Percentiles rank a stretch among this genome's conserved stretches.
phyloP scores from a whole-genome alignment of 2,329 filamentous ascomycete species.

The Colletotrichum tofieldiae region DNA sequence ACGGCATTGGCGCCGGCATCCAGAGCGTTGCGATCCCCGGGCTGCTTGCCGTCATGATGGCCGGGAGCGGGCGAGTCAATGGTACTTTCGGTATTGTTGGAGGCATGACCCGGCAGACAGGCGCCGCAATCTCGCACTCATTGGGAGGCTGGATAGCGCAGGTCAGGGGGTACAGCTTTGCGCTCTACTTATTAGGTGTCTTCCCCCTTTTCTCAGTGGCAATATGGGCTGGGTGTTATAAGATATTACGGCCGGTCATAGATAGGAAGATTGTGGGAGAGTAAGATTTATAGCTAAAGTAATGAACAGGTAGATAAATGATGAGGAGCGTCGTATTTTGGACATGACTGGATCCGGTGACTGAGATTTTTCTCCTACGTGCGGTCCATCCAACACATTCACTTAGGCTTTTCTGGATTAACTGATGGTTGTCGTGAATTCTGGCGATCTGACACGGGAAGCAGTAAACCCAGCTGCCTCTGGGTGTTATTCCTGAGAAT shows the following conservation, averaged over 20 bases:
- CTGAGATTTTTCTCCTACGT: background rate
- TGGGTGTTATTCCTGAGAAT: no score
- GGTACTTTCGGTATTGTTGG: conserved; percentile 31
- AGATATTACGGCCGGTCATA: conserved; percentile 26
- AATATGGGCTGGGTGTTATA: conserved; percentile 23
- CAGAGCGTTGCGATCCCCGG: conserved; percentile 37
- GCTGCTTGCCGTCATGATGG: conserved; percentile 32
- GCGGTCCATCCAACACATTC: background rate
- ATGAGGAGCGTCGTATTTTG: background rate
- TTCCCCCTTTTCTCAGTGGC: conserved; percentile 34
- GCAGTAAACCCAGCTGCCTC: no score
- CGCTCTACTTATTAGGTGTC: conserved; percentile 29
- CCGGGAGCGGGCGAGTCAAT: conserved; percentile 27
- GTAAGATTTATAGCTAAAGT: background rate
- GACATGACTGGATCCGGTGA: background rate
- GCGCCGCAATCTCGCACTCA: conserved; percentile 30
- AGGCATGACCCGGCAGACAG: conserved; percentile 34
- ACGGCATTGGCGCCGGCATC: conserved; percentile 34
- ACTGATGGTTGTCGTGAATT: background rate
- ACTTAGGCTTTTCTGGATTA: no score
- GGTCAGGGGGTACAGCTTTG: conserved; percentile 29
- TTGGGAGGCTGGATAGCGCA: conserved; percentile 34
- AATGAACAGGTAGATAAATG: background rate
- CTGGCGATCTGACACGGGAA: no score
- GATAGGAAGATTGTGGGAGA: conserved; percentile 16